These are phyloP conservation scores for Ramichloridium luteum DNA, from an alignment of 2,329 filamentous ascomycete species.

Conservation along the genomic window DNA sequence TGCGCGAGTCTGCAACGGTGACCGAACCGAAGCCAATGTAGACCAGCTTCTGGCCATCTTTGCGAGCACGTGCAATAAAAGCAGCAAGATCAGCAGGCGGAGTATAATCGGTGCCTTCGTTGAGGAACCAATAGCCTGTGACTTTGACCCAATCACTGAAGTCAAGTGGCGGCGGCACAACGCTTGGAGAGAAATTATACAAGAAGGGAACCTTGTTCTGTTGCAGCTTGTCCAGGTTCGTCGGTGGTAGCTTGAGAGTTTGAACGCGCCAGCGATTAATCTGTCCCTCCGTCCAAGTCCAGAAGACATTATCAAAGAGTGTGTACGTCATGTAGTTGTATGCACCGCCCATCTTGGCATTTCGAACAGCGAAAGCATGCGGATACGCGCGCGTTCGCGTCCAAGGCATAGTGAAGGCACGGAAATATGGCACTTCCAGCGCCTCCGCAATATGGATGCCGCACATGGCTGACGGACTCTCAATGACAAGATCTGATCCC, in stretches of 20 bases:
- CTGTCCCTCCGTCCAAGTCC: constrained; percentile 83
- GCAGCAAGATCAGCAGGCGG: constrained; percentile 63
- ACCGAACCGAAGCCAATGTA: constrained; percentile 97
- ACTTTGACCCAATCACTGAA: constrained; percentile 97
- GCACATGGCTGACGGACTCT: constrained; percentile 92
- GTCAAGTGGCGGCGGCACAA: constrained; percentile 88
- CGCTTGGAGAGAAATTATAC: constrained; percentile 90
- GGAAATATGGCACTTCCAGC: constrained; percentile 84
- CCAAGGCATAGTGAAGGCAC: constrained; percentile 98
- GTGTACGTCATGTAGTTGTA: constrained; percentile 95
- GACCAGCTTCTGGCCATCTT: constrained; percentile 78
- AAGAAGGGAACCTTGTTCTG: constrained; percentile 95
- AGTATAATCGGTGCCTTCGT: constrained; percentile 58
- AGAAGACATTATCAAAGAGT: constrained; percentile 94
- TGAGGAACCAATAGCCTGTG: constrained; percentile 95
- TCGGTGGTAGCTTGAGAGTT: constrained; percentile 64
- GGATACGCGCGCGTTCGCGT: constrained; percentile 90
- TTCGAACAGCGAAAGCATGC: constrained; percentile 77
- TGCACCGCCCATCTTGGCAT: constrained; percentile 84
- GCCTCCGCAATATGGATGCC: constrained; percentile 96
- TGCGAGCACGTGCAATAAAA: constrained; percentile 74
- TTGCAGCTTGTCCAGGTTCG: constrained; percentile 80
- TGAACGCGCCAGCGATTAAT: constrained; percentile 87
- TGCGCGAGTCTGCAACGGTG: constrained; percentile 77
- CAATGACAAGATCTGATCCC: constrained; percentile 78